Evolutionary conservation across 1,139 yeast species (phyloP).

Genomic region (Debaryomycetaceae sp.): DNA sequence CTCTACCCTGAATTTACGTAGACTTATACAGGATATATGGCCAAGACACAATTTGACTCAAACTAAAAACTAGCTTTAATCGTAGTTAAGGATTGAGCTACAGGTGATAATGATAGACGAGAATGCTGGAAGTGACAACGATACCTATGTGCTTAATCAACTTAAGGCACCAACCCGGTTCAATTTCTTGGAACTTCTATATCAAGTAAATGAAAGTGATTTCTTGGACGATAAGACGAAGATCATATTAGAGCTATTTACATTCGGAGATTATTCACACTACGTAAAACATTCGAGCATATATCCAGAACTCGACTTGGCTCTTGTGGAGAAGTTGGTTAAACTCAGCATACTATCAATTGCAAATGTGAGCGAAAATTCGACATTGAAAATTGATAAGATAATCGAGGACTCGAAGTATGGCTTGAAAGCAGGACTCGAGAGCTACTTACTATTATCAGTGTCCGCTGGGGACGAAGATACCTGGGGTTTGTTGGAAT

Average conservation of each 20-base stretch:
- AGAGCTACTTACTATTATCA: background rate
- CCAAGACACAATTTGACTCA: background rate
- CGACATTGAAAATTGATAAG: conserved; percentile 11
- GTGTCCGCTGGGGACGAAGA: conserved; percentile 3
- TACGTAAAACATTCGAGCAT: conserved; percentile 18
- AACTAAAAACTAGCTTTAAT: background rate
- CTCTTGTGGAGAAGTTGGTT: conserved; percentile 20
- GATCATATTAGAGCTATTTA: conserved; percentile 32
- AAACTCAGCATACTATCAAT: conserved; percentile 27
- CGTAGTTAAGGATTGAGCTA: background rate
- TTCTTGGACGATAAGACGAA: background rate
- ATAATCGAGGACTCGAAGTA: conserved; percentile 16
- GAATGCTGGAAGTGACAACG: background rate
- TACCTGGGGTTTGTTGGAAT: conserved; percentile 14
- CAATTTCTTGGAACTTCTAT: background rate
- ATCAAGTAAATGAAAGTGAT: background rate
- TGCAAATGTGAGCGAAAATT: conserved; percentile 22
- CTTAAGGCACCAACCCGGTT: background rate
- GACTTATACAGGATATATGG: background rate
- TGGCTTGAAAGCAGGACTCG: conserved; percentile 16
- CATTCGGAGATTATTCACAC: conserved; percentile 32
- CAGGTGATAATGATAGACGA: background rate
- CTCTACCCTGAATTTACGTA: conserved; percentile 25
- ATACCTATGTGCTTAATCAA: background rate
- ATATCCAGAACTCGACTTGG: conserved; percentile 15